A percentile compares a stretch with the other conserved stretches of the same genome.
These are phyloP conservation scores for Ophiobolus disseminans DNA, from an alignment of 2,329 filamentous ascomycete genomes.

Conservation along the genomic window DNA sequence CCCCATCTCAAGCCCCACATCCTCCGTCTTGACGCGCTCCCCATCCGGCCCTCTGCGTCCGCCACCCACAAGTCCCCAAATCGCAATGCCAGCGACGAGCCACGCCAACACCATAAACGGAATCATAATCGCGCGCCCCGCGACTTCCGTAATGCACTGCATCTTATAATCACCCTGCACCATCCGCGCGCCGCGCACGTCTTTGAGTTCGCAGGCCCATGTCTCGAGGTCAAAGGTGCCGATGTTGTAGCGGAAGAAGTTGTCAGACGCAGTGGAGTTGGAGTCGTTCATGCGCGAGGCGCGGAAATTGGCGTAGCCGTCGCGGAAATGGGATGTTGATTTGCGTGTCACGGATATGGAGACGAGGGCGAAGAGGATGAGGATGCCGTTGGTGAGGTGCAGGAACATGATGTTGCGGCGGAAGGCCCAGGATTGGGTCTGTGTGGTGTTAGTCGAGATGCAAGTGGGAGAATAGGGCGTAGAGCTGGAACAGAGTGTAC, in stretches of 20 bases:
- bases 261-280: constrained; percentile 2
- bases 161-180: constrained; percentile 36
- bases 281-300: constrained; percentile 25
- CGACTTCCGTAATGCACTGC: constrained; percentile 40
- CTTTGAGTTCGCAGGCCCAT: constrained; percentile 42
- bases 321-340: constrained; percentile 36
- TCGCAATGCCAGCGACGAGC: constrained; percentile 22
- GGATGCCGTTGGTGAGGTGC: constrained; percentile 37
- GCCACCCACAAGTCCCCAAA: constrained; percentile 34
- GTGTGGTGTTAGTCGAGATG: background rate
- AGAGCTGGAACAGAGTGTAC: background rate
- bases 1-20: constrained; percentile 37
- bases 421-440: constrained; percentile 43
- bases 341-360: constrained; percentile 40
- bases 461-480: background rate
- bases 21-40: constrained; percentile 36
- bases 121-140: constrained; percentile 38
- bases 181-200: constrained; percentile 26
- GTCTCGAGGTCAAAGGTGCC: constrained; percentile 48
- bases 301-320: constrained; percentile 33
- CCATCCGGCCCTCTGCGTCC: constrained; percentile 24
- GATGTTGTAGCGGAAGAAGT: constrained; percentile 37
- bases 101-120: constrained; percentile 36
- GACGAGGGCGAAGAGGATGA: constrained; percentile 42
- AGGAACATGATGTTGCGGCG: constrained; percentile 45